These are phyloP conservation scores for Iodosphaeria phyllophila DNA, from an alignment of 2,329 filamentous ascomycete species.

Conservation along the genomic window DNA sequence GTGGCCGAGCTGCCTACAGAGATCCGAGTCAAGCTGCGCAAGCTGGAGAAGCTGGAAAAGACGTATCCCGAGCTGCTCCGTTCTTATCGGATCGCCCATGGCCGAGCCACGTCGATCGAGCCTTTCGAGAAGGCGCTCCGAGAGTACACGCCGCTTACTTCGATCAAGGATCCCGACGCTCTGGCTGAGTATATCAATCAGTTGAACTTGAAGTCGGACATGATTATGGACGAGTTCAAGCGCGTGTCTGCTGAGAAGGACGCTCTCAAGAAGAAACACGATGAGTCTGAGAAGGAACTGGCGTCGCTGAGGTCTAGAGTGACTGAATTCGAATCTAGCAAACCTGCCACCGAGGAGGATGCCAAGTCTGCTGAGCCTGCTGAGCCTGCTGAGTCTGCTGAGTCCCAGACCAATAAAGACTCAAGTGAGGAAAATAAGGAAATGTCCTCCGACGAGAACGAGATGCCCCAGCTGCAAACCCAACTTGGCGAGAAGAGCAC, in stretches of 20 bases:
- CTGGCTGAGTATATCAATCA: constrained; percentile 83
- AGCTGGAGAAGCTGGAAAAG: constrained; percentile 75
- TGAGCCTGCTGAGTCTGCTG: constrained; percentile 20
- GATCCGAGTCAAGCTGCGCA: constrained; percentile 56
- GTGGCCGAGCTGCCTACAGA: constrained; percentile 48
- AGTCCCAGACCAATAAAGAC: constrained; percentile 17
- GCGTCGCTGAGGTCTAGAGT: constrained; percentile 46
- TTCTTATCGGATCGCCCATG: constrained; percentile 82
- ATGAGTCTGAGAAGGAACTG: constrained; percentile 46
- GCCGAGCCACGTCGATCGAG: constrained; percentile 71
- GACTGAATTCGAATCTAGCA: constrained; percentile 21
- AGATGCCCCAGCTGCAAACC: constrained; percentile 63
- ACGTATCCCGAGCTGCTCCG: constrained; percentile 80
- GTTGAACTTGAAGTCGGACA: constrained; percentile 67
- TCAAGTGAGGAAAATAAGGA: constrained; percentile 51
- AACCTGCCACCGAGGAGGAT: constrained; percentile 15
- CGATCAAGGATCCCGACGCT: constrained; percentile 68
- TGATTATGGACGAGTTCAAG: constrained; percentile 89
- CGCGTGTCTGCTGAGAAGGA: constrained; percentile 69
- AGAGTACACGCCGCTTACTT: constrained; percentile 81
- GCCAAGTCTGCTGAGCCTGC: constrained; percentile 26
- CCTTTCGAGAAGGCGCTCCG: constrained; percentile 81
- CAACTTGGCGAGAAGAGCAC: constrained; percentile 52
- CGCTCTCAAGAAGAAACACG: constrained; percentile 55
- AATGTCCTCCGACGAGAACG: constrained; percentile 83